Evolutionary conservation across 2,329 filamentous ascomycete genomes (phyloP).

Genomic region (Ophiostoma australiae): DNA sequence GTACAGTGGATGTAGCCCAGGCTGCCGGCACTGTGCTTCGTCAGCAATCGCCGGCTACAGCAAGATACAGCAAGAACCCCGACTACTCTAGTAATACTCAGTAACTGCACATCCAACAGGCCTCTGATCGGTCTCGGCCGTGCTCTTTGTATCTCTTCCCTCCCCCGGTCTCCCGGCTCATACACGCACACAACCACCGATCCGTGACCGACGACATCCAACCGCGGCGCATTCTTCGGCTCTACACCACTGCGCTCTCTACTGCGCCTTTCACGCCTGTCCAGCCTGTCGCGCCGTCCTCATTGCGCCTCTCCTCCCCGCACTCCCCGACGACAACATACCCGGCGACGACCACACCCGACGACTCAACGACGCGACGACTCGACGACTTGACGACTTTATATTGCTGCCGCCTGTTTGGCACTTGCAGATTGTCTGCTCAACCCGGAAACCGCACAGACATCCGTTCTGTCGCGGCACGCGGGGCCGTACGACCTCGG

Average conservation of each 20-base stretch:
- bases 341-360: not conserved
- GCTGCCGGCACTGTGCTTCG: not conserved
- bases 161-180: slow-evolving; percentile 9
- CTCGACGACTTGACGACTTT: not conserved
- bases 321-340: not conserved
- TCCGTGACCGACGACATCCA: not conserved
- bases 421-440: not conserved
- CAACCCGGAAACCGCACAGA: not conserved
- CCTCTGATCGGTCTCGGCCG: slow-evolving; percentile 11
- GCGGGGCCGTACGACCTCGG: not conserved
- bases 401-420: not conserved
- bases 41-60: not conserved
- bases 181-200: not conserved
- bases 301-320: not conserved
- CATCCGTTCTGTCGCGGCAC: slow-evolving; percentile 4
- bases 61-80: not conserved
- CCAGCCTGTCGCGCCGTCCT: not conserved
- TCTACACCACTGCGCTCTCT: not conserved
- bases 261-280: not conserved
- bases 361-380: not conserved
- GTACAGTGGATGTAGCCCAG: not conserved
- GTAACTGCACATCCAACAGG: not conserved
- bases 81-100: not conserved
- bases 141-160: not conserved
- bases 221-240: not conserved